Evolutionary conservation across 176 grass and related monocot genomes (phyloP), one percentile per base, ranked within the genome.

Genomic region (Aegilops speltoides): DNA sequence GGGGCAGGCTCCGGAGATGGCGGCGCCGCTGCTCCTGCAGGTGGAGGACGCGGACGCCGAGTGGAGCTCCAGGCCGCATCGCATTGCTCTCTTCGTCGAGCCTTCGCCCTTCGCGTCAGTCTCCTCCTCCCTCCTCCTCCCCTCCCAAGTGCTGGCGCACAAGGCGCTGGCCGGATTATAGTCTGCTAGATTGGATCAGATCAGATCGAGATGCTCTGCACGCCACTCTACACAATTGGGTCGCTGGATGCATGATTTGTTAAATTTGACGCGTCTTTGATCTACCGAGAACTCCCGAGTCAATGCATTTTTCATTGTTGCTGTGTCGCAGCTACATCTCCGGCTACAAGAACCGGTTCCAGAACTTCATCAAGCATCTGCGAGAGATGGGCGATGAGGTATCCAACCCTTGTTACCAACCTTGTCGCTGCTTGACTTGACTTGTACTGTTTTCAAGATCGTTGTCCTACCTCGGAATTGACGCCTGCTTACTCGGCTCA

Each of bases 321-420:
- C 8, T 68, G 37, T 61, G 11, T 78, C 69, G 73, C 88, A 97
- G 95, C 16, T 97, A 97, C 77, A 94, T 97, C 74, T 97, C 95
- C 23, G 95, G 95, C 13, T 97, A 97, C 82, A 97, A 97, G 92
- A 97, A 97, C 69, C 92, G 95, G 12, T 97, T 97, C 77, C 95
- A 97, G 90, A 97, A 97, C 84, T 97, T 97, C 92, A 97, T 97
- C 90, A 97, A 97, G 84, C 92, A 97, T 85, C 87, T 97, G 76
- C 90, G 95, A 65, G 94, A 99, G 83, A 94, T 97, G 94, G 97
- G 97, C 8, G 94, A 96, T 52, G 97, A 99, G 92, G 96, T 95
- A 78, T 76, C 12, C 72, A 22, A 61, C 61, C 32, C 40, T 75
- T 16, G 2, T 48, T 63, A 50, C 48, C 34, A 10, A 41, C 62